These are phyloP conservation scores for Pseudogymnoascus sp. DNA, from an alignment of 2,329 filamentous ascomycete genomes.

Conservation along the genomic window DNA sequence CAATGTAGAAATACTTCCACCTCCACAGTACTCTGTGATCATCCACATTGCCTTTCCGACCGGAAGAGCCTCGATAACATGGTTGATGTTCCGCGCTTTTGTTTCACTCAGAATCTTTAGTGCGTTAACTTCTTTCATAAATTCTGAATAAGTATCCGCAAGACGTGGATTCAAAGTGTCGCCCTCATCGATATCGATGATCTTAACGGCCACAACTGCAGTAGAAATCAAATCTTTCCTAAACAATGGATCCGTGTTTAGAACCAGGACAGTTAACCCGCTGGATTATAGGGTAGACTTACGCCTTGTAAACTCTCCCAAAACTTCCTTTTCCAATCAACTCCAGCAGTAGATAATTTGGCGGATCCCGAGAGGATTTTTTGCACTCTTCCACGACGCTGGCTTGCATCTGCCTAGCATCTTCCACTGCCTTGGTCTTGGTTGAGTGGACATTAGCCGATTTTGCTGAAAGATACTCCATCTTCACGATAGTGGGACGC, in stretches of 20 bases:
- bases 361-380: slow-evolving; percentile 50
- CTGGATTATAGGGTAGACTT: slow-evolving; percentile 13
- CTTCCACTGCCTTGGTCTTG: slow-evolving; percentile 55
- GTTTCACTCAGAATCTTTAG: slow-evolving; percentile 66
- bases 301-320: slow-evolving; percentile 63
- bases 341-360: slow-evolving; percentile 60
- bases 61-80: slow-evolving; percentile 69
- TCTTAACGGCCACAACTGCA: slow-evolving; percentile 65
- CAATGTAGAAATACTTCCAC: slow-evolving; percentile 69
- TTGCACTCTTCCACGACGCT: slow-evolving; percentile 54
- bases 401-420: slow-evolving; percentile 62
- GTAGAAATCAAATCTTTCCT: slow-evolving; percentile 28
- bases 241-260: slow-evolving; percentile 4
- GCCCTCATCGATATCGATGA: slow-evolving; percentile 73
- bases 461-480: slow-evolving; percentile 31
- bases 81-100: slow-evolving; percentile 71
- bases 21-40: slow-evolving; percentile 77
- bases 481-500: background rate
- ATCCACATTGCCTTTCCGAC: slow-evolving; percentile 80
- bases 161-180: slow-evolving; percentile 59
- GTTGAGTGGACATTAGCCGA: slow-evolving; percentile 38
- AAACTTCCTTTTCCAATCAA: slow-evolving; percentile 69
- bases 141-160: slow-evolving; percentile 60
- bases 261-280: slow-evolving; percentile 11
- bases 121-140: slow-evolving; percentile 60